Evolutionary conservation across 352 stramenopile species (phyloP).

Genomic region (Globisporangium nodosum): DNA sequence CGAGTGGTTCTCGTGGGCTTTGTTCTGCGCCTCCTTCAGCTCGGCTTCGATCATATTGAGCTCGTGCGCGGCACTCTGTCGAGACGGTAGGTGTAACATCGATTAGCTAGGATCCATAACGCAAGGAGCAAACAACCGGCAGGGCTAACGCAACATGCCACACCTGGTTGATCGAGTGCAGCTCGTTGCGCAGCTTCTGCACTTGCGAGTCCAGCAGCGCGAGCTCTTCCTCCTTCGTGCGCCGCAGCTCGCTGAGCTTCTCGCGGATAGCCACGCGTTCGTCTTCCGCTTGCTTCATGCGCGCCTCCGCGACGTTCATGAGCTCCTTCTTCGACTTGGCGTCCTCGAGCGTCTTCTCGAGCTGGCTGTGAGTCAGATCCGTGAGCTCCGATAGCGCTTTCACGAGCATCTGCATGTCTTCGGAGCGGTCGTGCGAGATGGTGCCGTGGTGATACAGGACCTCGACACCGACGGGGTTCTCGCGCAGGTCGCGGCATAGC

Average conservation of each 20-base stretch:
- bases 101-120: neutral
- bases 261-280: constrained; percentile 69
- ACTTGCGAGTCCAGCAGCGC: constrained; percentile 73
- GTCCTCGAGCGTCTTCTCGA: constrained; percentile 85
- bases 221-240: constrained; percentile 80
- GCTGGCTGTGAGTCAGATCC: constrained; percentile 64
- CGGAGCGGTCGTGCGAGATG: constrained; percentile 41
- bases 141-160: neutral
- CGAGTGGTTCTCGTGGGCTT: constrained; percentile 70
- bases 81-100: neutral
- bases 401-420: constrained; percentile 69
- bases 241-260: constrained; percentile 70
- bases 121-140: neutral
- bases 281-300: constrained; percentile 80
- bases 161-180: constrained; percentile 71
- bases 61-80: constrained; percentile 58
- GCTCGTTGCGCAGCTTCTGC: constrained; percentile 74
- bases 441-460: constrained; percentile 68
- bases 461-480: constrained; percentile 68
- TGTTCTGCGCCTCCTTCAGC: constrained; percentile 67
- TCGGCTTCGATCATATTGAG: constrained; percentile 72
- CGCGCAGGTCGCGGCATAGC: constrained; percentile 65
- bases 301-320: constrained; percentile 66
- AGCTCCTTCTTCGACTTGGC: constrained; percentile 79
- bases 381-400: constrained; percentile 77